Percentiles rank a stretch among this genome's conserved stretches.
Conservation (phyloP, 768 basidiomycete species). For the Pulveroboletus sp. region DNA sequence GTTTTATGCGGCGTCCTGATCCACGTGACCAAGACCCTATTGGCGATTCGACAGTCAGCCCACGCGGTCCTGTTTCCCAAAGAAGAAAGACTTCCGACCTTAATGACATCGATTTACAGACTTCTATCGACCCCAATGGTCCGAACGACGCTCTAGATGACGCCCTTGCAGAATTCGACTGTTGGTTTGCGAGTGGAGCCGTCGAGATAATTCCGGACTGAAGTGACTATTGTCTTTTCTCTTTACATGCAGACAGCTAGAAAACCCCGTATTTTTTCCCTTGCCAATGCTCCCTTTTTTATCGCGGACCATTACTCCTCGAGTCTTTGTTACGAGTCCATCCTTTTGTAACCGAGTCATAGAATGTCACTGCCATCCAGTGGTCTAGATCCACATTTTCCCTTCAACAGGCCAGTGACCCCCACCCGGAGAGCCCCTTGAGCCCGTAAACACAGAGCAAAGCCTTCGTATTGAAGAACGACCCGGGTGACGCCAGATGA, state of each 20-base stretch:
- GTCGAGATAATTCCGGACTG: slow-evolving; percentile 45
- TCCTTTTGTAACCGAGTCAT: neutral
- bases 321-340: neutral
- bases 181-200: slow-evolving; percentile 62
- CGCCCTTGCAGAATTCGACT: slow-evolving; percentile 61
- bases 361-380: neutral
- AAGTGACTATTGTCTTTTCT: neutral
- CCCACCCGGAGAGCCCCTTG: no score
- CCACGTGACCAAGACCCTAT: neutral
- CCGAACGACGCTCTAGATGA: slow-evolving; percentile 30
- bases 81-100: neutral
- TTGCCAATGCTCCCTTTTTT: neutral
- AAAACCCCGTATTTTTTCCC: neutral
- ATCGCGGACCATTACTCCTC: neutral
- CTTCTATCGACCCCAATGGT: neutral
- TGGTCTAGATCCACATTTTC: no score
- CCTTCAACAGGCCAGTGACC: neutral
- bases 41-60: neutral
- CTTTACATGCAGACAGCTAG: neutral
- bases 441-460: no score
- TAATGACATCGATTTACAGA: neutral
- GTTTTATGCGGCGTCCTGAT: slow-evolving; percentile 14
- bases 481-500: no score
- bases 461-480: no score
- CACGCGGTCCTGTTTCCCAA: neutral